Evolutionary conservation across 176 grass and related monocot species (phyloP), one percentile per base, ranked within the genome.

Genomic region (Avena eriantha): DNA sequence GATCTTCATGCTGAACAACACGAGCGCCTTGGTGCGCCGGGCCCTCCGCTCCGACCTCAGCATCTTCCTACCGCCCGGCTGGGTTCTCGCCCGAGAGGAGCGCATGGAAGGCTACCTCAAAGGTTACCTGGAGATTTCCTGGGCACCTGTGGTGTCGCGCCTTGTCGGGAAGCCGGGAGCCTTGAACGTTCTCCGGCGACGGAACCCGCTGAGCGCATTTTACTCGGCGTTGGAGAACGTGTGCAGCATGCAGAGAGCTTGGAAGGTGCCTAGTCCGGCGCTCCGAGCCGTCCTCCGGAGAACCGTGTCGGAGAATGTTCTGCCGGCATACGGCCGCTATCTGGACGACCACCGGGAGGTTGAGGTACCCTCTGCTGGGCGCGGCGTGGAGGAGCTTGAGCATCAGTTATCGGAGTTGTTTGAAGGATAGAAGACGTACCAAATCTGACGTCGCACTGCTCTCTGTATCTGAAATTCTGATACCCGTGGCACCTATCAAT

Each of bases 1-100:
- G 46, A 76, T 87, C 64, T 90, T 90, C 73, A 83, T 87, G 89
- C 88, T 90, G 2, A 90, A 90, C 84, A 90, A 86, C 84, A 86
- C 79, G 64, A 64, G 58, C 80, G 65, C 84, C 73, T 47, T 90
- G 65, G 54, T 90, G 33, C 45, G 80, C 45, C 79, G 80, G 73
- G 80, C 55, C 22, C 4, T 83, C 64, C 64, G 89, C 80, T 86
- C 84, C 73, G 88, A 86, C 64, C 84, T 90, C 84, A 60, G 50
- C 49, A 18, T 90, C n/a, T 78, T 87, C 65, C 45, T 87, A 65
- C 73, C 84, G 18, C 33, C 45, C 31, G 34, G 33, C 3, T 90
- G 89, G 89, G 18, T 45, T 6, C 34, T 85, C 45, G 46, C 0
- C 4, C 89, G 73, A 3, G 89, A 90, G 46, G 45, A 83, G 80